Evolutionary conservation across 1,284 basidiomycete species (phyloP), one percentile per base, ranked within the genome.

Genomic region (Stereum hirsutum): DNA sequence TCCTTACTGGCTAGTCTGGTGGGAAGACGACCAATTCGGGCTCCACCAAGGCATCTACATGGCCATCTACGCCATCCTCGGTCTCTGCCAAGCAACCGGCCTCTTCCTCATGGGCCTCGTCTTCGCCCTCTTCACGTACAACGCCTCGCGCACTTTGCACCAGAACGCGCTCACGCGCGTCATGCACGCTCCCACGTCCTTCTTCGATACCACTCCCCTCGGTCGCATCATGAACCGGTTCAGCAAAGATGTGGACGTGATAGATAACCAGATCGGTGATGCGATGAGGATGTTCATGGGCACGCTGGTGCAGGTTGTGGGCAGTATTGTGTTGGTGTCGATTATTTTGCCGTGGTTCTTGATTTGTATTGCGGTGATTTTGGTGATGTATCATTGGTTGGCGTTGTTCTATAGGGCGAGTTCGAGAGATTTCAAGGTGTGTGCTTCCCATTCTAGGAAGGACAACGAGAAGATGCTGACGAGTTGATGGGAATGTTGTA

Each of bases 201-300:
- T 91, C 69, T 93, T 91, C 55, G 91, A 94, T 57, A 91, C 89
- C 0, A 92, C 89, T 72, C 92, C 92, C 6, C 69, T 93, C 11
- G 92, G 93, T 11, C 82, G 92, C 19, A 90, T 95, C 54, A 84
- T 90, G 77, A 89, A 90, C 60, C 74, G 87, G 14, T 86, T 89
- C 60, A 73, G 79, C 1, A 85, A 85, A 61, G 87, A 94, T 61
- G 79, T 92, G 39, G 90, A 95, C 57, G 91, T 89, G 0, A 73
- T 93, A 45, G 92, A 95, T 61, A 93, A 90, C 55, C 43, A 70
- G 40, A 66, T 86, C 6, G 75, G 74, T 55, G 69, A 70, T 69
- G 38, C 32, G 61, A 55, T 14, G 12, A 12, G 90, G 39, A 87
- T 88, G 78, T 70, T 89, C 41, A 62, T 73, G 45, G 66, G 57